Conservation (phyloP, 768 basidiomycete genomes). For the Lyophyllum decastes region DNA sequence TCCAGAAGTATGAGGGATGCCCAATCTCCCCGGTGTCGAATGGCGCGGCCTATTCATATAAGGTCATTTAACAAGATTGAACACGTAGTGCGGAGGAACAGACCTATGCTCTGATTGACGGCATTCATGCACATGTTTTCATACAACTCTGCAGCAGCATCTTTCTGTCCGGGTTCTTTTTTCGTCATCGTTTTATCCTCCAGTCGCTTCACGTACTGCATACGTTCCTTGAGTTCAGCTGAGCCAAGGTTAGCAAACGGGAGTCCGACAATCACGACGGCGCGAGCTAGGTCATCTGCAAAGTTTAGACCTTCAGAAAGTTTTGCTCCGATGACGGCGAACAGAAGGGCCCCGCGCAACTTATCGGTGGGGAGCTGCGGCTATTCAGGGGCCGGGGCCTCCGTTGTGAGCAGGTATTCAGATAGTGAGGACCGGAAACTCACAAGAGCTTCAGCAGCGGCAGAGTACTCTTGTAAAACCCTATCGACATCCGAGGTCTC, state of each 20-base stretch:
- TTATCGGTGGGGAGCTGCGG: constrained; percentile 23
- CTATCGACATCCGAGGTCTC: constrained; percentile 70
- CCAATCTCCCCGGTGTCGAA: constrained; percentile 91
- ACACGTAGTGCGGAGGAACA: constrained; percentile 23
- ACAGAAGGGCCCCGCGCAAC: constrained; percentile 72
- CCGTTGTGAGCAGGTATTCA: not conserved
- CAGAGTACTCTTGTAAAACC: constrained; percentile 72
- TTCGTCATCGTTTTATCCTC: constrained; percentile 43
- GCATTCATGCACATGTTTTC: constrained; percentile 92
- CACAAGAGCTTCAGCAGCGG: constrained; percentile 36
- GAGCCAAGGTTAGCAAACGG: constrained; percentile 94
- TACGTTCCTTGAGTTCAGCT: constrained; percentile 85
- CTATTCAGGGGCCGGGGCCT: not conserved
- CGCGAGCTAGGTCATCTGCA: constrained; percentile 79
- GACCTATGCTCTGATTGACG: constrained; percentile 97
- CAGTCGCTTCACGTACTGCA: constrained; percentile 79
- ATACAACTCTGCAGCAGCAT: constrained; percentile 82
- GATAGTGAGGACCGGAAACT: not conserved
- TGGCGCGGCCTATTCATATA: constrained; percentile 72
- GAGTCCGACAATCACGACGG: constrained; percentile 84
- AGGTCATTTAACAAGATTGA: not conserved
- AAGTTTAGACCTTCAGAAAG: constrained; percentile 91
- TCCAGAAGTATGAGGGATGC: constrained; percentile 89
- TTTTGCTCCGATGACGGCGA: constrained; percentile 96
- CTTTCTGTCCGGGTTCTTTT: constrained; percentile 42